These are phyloP conservation scores for Dendrothele bispora DNA, from an alignment of 768 basidiomycete genomes.

Conservation along the genomic window DNA sequence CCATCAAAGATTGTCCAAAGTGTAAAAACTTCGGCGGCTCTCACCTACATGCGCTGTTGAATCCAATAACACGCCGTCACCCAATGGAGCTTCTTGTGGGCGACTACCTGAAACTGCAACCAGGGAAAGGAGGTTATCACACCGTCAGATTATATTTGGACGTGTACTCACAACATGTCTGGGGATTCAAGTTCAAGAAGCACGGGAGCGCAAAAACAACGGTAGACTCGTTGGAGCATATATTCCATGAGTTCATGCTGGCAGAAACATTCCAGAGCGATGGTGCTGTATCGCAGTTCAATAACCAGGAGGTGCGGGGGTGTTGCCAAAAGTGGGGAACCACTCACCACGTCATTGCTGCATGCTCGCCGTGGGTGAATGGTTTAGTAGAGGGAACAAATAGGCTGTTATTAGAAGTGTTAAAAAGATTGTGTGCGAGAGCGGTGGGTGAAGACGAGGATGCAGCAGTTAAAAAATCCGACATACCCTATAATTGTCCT, in stretches of 20 bases:
- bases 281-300: slow-evolving; percentile 28
- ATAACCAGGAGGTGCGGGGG: slow-evolving; percentile 13
- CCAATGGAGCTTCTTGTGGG: slow-evolving; percentile 27
- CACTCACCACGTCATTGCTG: no score
- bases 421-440: background rate
- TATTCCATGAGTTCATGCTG: no score
- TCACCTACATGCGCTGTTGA: slow-evolving; percentile 23
- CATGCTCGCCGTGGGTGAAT: no score
- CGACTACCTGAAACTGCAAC: slow-evolving; percentile 27
- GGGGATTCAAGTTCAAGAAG: slow-evolving; percentile 25
- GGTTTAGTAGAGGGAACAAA: no score
- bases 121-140: slow-evolving; percentile 18
- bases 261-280: no score
- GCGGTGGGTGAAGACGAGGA: slow-evolving; percentile 1
- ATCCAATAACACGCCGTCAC: slow-evolving; percentile 24
- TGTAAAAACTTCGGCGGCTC: slow-evolving; percentile 15
- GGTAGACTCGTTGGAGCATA: no score
- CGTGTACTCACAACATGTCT: slow-evolving; percentile 11
- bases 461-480: background rate
- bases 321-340: no score
- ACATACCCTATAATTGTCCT: background rate
- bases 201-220: no score
- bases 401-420: no score
- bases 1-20: slow-evolving; percentile 18
- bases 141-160: slow-evolving; percentile 7